These are phyloP conservation scores for Carallia pectinifolia DNA, from an alignment of 345 rosid genomes.

Conservation along the genomic window DNA sequence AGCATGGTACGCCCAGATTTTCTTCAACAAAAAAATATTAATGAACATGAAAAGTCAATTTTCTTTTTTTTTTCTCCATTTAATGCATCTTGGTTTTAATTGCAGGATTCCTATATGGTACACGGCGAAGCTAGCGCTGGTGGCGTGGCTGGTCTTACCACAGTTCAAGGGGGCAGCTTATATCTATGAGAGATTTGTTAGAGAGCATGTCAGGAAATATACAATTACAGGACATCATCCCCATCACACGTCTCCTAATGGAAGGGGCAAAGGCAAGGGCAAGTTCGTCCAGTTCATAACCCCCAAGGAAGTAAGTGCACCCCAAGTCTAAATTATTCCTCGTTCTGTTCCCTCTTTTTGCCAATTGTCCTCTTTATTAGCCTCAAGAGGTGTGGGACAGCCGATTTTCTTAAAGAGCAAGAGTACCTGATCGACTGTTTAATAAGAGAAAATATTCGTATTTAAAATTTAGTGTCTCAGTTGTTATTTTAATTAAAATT, in stretches of 20 bases:
- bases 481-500: too few relatives aligned
- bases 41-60: not conserved
- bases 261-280: constrained; percentile 21
- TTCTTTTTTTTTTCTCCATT: not conserved
- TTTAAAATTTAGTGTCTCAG: too few relatives aligned
- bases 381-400: too few relatives aligned
- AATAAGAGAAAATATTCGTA: too few relatives aligned
- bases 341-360: not conserved
- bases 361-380: too few relatives aligned
- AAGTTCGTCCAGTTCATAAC: constrained; percentile 26
- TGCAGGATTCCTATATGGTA: constrained; percentile 86
- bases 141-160: constrained; percentile 78
- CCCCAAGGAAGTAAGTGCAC: constrained; percentile 25
- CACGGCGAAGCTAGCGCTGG: constrained; percentile 49
- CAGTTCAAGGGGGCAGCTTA: constrained; percentile 77
- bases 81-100: not conserved
- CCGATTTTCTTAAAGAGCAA: too few relatives aligned
- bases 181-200: constrained; percentile 54
- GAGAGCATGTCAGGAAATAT: constrained; percentile 47
- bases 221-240: constrained; percentile 10
- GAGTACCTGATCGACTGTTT: too few relatives aligned
- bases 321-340: not conserved
- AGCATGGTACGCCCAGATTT: constrained; percentile 46
- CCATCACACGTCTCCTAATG: constrained; percentile 9
- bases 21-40: not conserved